These are phyloP conservation scores for Pontederia crassipes DNA, from an alignment of 176 grass and related monocot genomes.

Conservation along the genomic window DNA sequence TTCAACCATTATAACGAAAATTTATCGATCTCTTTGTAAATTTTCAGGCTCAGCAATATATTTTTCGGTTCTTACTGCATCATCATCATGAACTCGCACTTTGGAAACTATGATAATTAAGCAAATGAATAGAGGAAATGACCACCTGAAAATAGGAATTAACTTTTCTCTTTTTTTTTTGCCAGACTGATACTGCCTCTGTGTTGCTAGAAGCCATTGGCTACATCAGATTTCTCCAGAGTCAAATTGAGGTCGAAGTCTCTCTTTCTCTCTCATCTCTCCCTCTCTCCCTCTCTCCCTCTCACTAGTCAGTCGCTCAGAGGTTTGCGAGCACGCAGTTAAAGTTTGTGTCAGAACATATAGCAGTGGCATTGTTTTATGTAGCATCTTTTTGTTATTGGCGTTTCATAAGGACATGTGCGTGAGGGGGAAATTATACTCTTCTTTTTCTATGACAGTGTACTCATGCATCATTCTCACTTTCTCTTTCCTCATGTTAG, in stretches of 20 bases:
- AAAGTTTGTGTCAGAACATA: slow-evolving; percentile 34
- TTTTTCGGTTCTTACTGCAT: background rate
- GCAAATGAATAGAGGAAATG: background rate
- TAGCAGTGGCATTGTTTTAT: slow-evolving; percentile 9
- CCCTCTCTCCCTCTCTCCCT: background rate
- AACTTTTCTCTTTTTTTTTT: slow-evolving; percentile 35
- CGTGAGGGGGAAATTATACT: background rate
- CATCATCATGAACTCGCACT: too few species aligned
- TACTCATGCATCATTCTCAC: slow-evolving; percentile 6
- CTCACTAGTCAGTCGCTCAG: background rate
- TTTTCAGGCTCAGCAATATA: background rate
- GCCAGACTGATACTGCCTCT: slow-evolving; percentile 96
- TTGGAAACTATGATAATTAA: background rate
- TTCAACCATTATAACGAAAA: background rate
- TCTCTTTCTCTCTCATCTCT: slow-evolving; percentile 8
- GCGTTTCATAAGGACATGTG: slow-evolving; percentile 32
- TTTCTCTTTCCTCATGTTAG: slow-evolving; percentile 35
- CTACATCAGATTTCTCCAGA: slow-evolving; percentile 45
- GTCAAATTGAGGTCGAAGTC: slow-evolving; percentile 5
- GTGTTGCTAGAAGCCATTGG: slow-evolving; percentile 99
- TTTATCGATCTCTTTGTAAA: background rate
- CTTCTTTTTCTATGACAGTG: background rate
- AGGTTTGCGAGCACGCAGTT: slow-evolving; percentile 60
- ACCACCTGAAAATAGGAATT: background rate
- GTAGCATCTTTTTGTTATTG: slow-evolving; percentile 23